Conservation (phyloP, 2,329 filamentous ascomycete genomes). For the Westerdykella aurantiaca region DNA sequence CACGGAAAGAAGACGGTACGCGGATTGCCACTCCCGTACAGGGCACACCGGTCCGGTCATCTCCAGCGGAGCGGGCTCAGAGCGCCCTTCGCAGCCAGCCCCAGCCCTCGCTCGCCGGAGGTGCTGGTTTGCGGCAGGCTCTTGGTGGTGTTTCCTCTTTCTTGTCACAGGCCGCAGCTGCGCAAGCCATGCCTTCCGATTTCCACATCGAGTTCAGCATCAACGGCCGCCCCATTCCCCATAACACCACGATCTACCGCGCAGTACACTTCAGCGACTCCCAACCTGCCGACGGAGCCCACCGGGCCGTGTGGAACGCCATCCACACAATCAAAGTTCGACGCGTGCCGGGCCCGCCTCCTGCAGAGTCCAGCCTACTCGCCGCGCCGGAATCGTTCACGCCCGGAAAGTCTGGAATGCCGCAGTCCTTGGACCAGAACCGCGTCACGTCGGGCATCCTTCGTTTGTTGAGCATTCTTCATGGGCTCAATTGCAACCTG, state of each 20-base stretch:
- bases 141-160: slow-evolving; percentile 44
- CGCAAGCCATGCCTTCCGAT: slow-evolving; percentile 76
- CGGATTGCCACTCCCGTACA: slow-evolving; percentile 77
- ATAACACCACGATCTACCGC: slow-evolving; percentile 92
- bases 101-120: slow-evolving; percentile 8
- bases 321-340: slow-evolving; percentile 90
- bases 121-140: slow-evolving; percentile 19
- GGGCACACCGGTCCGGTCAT: slow-evolving; percentile 26
- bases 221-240: slow-evolving; percentile 73
- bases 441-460: slow-evolving; percentile 83
- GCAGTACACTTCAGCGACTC: slow-evolving; percentile 72
- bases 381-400: slow-evolving; percentile 46
- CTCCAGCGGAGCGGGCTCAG: slow-evolving; percentile 24
- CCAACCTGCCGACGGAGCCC: slow-evolving; percentile 58
- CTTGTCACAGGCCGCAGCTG: slow-evolving; percentile 77
- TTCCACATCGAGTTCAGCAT: slow-evolving; percentile 98
- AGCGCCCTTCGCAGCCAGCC: slow-evolving; percentile 22
- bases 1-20: slow-evolving; percentile 86
- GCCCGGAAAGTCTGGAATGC: slow-evolving; percentile 57
- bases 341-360: slow-evolving; percentile 75
- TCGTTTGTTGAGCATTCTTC: slow-evolving; percentile 79
- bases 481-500: slow-evolving; percentile 86
- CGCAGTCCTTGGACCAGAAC: slow-evolving; percentile 74
- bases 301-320: slow-evolving; percentile 80
- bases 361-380: slow-evolving; percentile 62